Conservation (phyloP, 345 rosid species). For the Lumnitzera racemosa region DNA sequence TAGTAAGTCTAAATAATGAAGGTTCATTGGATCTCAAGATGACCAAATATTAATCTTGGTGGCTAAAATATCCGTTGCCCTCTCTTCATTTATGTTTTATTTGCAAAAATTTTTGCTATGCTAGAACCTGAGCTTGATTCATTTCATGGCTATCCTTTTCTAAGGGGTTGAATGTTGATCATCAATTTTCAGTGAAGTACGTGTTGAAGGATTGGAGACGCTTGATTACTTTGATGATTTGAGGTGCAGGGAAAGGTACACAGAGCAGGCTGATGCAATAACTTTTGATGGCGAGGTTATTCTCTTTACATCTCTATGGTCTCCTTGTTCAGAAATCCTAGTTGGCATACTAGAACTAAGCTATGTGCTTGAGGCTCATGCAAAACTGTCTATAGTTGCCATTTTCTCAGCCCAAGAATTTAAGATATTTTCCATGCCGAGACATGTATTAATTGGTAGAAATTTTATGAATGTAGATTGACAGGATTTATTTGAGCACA, state of each 20-base stretch:
- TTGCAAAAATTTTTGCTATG: background rate
- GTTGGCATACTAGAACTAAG: background rate
- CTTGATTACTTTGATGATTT: constrained; percentile 86
- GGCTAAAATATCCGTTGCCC: no score
- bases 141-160: constrained; percentile 5
- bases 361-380: background rate
- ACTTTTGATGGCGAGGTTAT: constrained; percentile 90
- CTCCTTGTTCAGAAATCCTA: no score
- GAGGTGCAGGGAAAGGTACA: constrained; percentile 56
- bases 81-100: no score
- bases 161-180: constrained; percentile 15
- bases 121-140: background rate
- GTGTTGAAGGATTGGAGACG: constrained; percentile 97
- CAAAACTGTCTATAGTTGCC: background rate
- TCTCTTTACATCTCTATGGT: background rate
- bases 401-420: background rate
- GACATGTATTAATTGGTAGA: background rate
- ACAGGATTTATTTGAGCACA: constrained; percentile 84
- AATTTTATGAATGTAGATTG: constrained; percentile 29
- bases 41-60: no score
- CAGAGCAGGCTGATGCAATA: constrained; percentile 97
- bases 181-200: constrained; percentile 77
- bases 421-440: background rate
- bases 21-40: no score
- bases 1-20: no score